Base-by-base conservation (phyloP, 805 yeast species). In the Brettanomyces sp. region DNA sequence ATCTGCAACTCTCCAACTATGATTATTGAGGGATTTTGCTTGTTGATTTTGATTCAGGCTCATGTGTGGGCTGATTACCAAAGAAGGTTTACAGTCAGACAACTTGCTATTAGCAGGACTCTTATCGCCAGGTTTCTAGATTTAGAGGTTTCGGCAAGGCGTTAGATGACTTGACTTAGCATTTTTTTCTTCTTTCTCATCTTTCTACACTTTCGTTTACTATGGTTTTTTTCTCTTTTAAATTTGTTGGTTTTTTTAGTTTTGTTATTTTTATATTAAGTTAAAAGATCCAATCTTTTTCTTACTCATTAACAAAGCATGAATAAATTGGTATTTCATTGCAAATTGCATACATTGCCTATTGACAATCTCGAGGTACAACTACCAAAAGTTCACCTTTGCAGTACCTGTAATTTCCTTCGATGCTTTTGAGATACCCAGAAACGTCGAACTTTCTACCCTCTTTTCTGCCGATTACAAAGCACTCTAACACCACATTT, bases 1-100 rank as follows among this genome's bases (percentile, higher is more conserved):
- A 48, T 69, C 35, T 60, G 63, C 33, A 69, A 69, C 45, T 65
- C 70, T 0, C 73, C 73, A 35, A 66, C 73, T 0, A 69, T 67
- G 71, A 68, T 69, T 51, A 66, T 69, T 36, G 73, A 69, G 49
- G 70, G 63, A 18, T 69, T 69, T 47, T 67, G 68, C 51, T 43
- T 68, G 42, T 53, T 69, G 34, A 64, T 69, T 30, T 49, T 69
- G 28, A 48, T 67, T 25, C 69, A 66, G 45, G 70, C 70, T 4
- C 72, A 68, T 47, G 61, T 62, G 37, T 54, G 57, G 57, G 57
- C 57, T 6, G 52, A 48, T 35, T 49, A 47, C 11, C 47, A 46
- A 12, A 45, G 58, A 33, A 33, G 46, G 22, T 28, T 24, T 11
- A 47, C 47, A 12, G 25, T 53, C 2, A 30, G 25, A 4, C 51